Conservation (phyloP, 176 grass and related monocot species). For the Tuctoria greenei region DNA sequence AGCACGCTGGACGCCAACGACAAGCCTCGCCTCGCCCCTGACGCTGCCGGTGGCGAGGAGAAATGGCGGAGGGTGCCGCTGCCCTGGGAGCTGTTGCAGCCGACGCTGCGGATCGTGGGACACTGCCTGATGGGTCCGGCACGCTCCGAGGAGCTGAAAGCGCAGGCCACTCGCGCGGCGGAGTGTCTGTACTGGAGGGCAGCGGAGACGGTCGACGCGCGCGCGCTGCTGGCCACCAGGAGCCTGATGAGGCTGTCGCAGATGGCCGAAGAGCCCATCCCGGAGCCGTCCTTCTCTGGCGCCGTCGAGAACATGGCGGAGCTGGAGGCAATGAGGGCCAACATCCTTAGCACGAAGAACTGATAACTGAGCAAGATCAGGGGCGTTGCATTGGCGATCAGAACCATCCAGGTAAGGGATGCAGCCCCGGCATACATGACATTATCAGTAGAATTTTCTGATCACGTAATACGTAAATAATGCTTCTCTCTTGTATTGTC, state of each 20-base stretch:
- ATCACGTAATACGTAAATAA: not conserved
- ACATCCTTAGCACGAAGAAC: conserved; percentile 45
- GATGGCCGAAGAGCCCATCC: conserved; percentile 52
- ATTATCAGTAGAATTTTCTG: not conserved
- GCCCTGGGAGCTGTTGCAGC: conserved; percentile 84
- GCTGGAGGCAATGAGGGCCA: conserved; percentile 61
- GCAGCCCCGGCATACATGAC: not conserved
- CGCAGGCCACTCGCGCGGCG: conserved; percentile 38
- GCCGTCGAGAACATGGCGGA: conserved; percentile 49
- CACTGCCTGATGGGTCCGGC: conserved; percentile 65
- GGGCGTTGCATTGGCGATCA: not conserved
- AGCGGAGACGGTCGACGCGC: conserved; percentile 47
- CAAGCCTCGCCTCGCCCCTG: not conserved
- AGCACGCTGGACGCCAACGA: conserved; percentile 7
- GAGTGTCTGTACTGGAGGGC: conserved; percentile 63
- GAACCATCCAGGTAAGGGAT: not conserved
- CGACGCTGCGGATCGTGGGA: conserved; percentile 54
- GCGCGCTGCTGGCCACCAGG: conserved; percentile 54
- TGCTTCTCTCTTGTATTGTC: not conserved
- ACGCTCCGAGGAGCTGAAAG: conserved; percentile 54
- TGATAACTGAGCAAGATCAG: not conserved
- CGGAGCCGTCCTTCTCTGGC: conserved; percentile 53
- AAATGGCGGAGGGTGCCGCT: conserved; percentile 55
- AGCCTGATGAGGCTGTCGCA: conserved; percentile 64
- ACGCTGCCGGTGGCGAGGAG: not conserved